Conservation (phyloP, 2,329 filamentous ascomycete genomes). For the Claviceps pazoutovae region DNA sequence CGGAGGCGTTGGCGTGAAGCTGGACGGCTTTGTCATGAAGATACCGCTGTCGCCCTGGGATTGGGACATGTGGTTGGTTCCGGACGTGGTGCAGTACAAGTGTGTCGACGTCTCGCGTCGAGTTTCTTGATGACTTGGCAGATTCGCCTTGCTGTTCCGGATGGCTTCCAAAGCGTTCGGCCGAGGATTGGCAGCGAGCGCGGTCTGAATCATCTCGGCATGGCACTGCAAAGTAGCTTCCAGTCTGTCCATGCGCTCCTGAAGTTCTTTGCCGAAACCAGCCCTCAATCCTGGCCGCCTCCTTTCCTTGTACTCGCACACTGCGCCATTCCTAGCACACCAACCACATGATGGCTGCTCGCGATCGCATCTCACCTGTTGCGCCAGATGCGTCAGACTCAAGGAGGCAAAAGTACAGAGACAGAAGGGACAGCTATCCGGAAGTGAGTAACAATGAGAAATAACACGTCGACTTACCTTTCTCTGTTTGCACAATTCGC, state of each 20-base stretch:
- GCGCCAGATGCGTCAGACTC: neutral
- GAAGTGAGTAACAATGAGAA: neutral
- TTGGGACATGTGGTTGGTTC: conserved; percentile 36
- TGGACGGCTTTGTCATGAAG: conserved; percentile 47
- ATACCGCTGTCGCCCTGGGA: conserved; percentile 43
- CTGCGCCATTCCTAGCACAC: conserved; percentile 49
- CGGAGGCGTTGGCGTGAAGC: conserved; percentile 32
- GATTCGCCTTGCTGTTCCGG: conserved; percentile 32
- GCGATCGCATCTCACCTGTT: conserved; percentile 59
- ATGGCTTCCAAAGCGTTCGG: conserved; percentile 24
- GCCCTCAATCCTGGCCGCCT: conserved; percentile 53
- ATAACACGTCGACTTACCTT: conserved; percentile 39
- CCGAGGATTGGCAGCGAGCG: conserved; percentile 27
- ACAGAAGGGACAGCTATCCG: neutral
- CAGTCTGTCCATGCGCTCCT: conserved; percentile 56
- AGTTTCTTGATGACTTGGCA: conserved; percentile 42
- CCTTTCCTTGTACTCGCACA: conserved; percentile 54
- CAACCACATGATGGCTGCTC: conserved; percentile 59
- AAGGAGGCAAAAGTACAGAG: neutral
- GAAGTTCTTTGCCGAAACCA: conserved; percentile 58
- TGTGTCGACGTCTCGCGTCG: conserved; percentile 30
- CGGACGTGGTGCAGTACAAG: conserved; percentile 34
- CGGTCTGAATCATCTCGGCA: conserved; percentile 49
- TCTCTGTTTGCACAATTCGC: conserved; percentile 68
- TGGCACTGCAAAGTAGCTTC: conserved; percentile 53